Conservation (phyloP, 768 basidiomycete species). For the Auricularia cornea region DNA sequence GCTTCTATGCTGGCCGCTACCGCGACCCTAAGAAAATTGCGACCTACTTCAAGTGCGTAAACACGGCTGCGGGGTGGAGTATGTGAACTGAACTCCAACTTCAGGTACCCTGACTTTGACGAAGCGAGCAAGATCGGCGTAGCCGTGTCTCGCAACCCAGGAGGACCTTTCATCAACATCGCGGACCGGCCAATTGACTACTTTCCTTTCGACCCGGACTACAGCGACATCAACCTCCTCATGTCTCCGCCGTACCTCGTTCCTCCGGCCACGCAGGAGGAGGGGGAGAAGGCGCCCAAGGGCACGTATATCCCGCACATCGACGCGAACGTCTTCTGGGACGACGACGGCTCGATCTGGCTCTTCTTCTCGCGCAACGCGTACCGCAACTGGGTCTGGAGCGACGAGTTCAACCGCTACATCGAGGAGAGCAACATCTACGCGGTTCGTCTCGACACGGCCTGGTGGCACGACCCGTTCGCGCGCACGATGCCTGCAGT, state of each 20-base stretch:
- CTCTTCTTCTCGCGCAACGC: neutral
- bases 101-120: neutral
- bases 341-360: neutral
- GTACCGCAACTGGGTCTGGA: neutral
- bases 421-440: conserved; percentile 1
- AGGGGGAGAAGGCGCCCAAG: neutral
- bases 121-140: neutral
- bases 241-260: neutral
- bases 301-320: neutral
- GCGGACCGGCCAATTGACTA: neutral
- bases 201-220: neutral
- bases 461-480: neutral
- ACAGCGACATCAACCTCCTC: neutral
- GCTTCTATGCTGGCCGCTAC: neutral
- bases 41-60: neutral
- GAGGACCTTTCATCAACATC: neutral
- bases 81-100: too few relatives aligned
- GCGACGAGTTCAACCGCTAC: neutral
- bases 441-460: neutral
- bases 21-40: neutral
- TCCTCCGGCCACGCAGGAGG: neutral
- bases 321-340: neutral
- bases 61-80: too few relatives aligned
- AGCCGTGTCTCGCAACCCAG: neutral
- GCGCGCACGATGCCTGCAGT: neutral